Percentiles rank a stretch among this genome's conserved stretches.
Evolutionary conservation across 495 filamentous ascomycete genomes (phyloP).

Genomic region (Neurospora discreta): DNA sequence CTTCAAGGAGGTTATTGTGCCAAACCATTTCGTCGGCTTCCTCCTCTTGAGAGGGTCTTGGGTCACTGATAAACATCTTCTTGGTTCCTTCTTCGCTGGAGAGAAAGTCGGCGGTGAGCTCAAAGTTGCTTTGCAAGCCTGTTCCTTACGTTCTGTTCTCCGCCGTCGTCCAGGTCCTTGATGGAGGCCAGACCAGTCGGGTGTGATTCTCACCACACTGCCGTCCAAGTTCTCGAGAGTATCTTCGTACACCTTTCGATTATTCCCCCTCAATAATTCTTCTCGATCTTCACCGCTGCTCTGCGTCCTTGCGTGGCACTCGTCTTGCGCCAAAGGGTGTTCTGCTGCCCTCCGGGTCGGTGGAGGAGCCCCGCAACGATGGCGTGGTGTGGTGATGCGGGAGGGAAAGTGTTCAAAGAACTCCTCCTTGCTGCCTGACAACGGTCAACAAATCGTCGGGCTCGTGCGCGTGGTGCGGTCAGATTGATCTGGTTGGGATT

Average conservation of each 20-base stretch:
- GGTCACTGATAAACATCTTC: neutral
- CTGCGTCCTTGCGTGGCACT: neutral
- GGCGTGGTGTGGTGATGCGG: neutral
- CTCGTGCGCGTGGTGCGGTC: neutral
- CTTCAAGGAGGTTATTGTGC: neutral
- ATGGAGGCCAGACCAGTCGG: neutral
- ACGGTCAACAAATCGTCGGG: neutral
- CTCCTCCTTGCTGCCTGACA: neutral
- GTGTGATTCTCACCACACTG: neutral
- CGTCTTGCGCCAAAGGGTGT: neutral
- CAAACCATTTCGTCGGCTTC: neutral
- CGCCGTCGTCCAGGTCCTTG: neutral
- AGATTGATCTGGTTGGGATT: neutral
- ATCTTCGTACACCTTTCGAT: neutral
- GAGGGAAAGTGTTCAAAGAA: neutral
- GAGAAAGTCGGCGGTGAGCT: neutral
- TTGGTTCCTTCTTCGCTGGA: neutral
- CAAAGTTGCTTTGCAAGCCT: neutral
- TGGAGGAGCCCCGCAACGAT: neutral
- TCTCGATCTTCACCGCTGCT: neutral
- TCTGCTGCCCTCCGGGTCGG: neutral
- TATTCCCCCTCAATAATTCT: neutral
- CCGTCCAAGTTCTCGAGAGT: neutral
- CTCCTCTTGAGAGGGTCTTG: neutral
- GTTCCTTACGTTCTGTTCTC: neutral